Base-by-base conservation (phyloP, 345 rosid species). In the Psidium friedrichsthalianum region DNA sequence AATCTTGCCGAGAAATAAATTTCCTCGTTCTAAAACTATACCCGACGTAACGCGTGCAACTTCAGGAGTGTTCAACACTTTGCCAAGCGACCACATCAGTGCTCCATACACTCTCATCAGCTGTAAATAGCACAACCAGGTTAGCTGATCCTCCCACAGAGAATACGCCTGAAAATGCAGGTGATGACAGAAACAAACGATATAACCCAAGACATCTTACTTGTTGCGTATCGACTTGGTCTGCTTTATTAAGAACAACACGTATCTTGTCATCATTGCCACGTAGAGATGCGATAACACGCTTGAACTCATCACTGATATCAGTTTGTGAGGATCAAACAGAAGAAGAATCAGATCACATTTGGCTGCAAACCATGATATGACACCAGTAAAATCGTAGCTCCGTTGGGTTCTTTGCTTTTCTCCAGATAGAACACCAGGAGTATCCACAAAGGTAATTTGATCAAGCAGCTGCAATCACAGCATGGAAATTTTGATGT, bases 91-190 rank as follows among this genome's bases (percentile, higher is more conserved):
- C 99, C 99, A 97, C 98, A 97, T 95, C 82, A 97, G 84, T 82
- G 98, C 99, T 86, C 99, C 99, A 87, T 97, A 95, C 18, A 96
- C 99, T 87, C 99, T 96, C 99, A 97, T 97, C 42, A 97, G 90
- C 99, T 97, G 88, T 83, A 61, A 86, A 25, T 6, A 15, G 14
- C 83, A 55, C 83, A 58, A 84, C 27, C 84, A 59, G 40, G 3
- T 11, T 22, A 20, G 74, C 5, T 47, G 78, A 59, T 40, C 22
- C 52, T 59, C 51, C 47, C 80, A 20, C 36, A 69, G 42, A 36
- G 25, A 36, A 20, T 36, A 69, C 2, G 80, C 47, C 80, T 18
- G 24, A 69, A 56, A 36, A 32, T 18, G 78, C 25, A 69, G n/a
- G n/a, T 24, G 12, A 56, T 44, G 47, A 69, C 47, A 1, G 25